Percentiles rank a stretch among this genome's conserved stretches.
Evolutionary conservation across 1,139 yeast species (phyloP).

Genomic region (Diutina catenulata): DNA sequence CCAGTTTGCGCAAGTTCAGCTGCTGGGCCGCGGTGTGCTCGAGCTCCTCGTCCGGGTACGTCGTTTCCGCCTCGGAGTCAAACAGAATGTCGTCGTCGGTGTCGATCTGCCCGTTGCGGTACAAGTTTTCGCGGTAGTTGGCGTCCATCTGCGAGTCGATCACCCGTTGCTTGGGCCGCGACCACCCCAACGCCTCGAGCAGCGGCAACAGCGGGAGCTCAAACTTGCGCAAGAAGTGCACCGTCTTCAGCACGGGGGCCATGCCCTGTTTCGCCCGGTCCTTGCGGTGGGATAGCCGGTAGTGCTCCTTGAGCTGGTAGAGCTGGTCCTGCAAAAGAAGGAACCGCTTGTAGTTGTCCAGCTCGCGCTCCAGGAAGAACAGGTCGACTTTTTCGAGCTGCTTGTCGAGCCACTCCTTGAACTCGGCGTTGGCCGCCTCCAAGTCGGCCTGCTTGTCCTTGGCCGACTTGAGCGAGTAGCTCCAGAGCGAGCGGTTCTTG

Average conservation of each 20-base stretch:
- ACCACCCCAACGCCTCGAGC: constrained; percentile 28
- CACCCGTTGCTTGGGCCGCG: background rate
- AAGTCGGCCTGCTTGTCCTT: constrained; percentile 13
- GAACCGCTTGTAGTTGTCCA: constrained; percentile 48
- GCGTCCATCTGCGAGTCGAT: constrained; percentile 12
- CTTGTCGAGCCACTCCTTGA: constrained; percentile 47
- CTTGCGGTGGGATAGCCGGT: constrained; percentile 9
- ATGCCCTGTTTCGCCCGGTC: background rate
- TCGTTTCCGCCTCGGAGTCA: too few species aligned
- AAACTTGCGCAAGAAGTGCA: constrained; percentile 11
- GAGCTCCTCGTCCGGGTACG: too few species aligned
- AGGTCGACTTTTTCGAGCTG: constrained; percentile 48
- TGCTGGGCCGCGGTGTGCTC: too few species aligned
- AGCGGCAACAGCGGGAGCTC: constrained; percentile 53
- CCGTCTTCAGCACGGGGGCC: background rate
- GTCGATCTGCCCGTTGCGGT: constrained; percentile 23
- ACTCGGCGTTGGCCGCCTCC: constrained; percentile 28
- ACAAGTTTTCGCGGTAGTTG: constrained; percentile 27
- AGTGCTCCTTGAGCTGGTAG: constrained; percentile 49
- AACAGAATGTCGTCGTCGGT: constrained; percentile 8
- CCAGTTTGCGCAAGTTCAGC: too few species aligned
- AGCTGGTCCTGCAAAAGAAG: constrained; percentile 58
- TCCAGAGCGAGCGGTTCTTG: constrained; percentile 4
- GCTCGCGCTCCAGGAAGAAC: constrained; percentile 51
- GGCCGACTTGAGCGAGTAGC: constrained; percentile 7